Percentiles rank a stretch among this genome's conserved stretches.
phyloP scores from a whole-genome alignment of 768 basidiomycete species.

The Dioszegia hungarica region DNA sequence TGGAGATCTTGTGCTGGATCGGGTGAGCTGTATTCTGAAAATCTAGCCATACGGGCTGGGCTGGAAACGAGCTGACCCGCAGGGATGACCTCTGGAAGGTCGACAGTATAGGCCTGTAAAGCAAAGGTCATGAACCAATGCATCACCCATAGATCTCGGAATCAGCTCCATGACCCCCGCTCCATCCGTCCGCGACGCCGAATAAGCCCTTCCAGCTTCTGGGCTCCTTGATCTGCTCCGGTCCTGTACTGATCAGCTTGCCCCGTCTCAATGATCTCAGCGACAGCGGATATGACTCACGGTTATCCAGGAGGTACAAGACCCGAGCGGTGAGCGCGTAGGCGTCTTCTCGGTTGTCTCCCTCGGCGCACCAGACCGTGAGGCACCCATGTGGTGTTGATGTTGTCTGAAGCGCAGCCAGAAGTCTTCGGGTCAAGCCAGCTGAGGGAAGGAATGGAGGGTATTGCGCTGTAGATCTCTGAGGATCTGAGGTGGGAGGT shows the following conservation, averaged over 20 bases:
- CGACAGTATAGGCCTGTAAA: conserved; percentile 16
- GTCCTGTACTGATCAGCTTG: background rate
- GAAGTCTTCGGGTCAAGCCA: conserved; percentile 64
- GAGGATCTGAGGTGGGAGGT: conserved; percentile 15
- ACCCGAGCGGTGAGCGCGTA: conserved; percentile 16
- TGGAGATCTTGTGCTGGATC: conserved; percentile 63
- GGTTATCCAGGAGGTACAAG: conserved; percentile 12
- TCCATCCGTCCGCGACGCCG: conserved; percentile 35
- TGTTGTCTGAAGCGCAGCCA: conserved; percentile 56
- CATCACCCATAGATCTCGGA: conserved; percentile 38
- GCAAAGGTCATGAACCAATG: background rate
- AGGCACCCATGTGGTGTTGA: conserved; percentile 58
- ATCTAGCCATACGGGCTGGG: background rate
- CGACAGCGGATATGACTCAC: conserved; percentile 7
- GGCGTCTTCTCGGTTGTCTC: conserved; percentile 74
- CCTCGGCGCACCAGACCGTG: conserved; percentile 73
- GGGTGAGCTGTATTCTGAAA: conserved; percentile 32
- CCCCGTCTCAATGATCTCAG: background rate
- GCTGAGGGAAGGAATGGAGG: conserved; percentile 75
- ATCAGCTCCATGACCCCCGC: conserved; percentile 32
- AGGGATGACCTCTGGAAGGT: conserved; percentile 27
- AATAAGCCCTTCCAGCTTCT: conserved; percentile 38
- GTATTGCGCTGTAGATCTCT: conserved; percentile 25
- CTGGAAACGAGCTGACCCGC: conserved; percentile 1
- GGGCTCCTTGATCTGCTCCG: conserved; percentile 26